Evolutionary conservation across 768 basidiomycete genomes (phyloP).

Genomic region (Panaeolus cyanescens): DNA sequence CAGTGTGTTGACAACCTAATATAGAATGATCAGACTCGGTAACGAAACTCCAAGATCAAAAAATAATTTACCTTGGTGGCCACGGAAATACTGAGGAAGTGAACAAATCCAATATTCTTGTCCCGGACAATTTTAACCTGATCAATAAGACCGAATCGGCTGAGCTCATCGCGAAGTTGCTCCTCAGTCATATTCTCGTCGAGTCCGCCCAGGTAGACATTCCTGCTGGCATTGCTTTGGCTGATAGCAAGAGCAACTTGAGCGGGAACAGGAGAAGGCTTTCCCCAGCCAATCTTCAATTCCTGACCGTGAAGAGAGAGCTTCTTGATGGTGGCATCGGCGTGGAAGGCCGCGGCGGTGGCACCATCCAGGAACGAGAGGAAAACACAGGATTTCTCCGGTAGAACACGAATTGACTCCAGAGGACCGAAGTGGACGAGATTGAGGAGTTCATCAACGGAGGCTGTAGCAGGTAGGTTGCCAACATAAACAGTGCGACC

Average conservation of each 20-base stretch:
- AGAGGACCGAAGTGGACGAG: constrained; percentile 98
- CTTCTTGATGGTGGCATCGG: constrained; percentile 95
- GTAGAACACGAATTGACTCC: constrained; percentile 91
- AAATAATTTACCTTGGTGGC: constrained; percentile 81
- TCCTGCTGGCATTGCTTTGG: constrained; percentile 91
- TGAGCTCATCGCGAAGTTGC: constrained; percentile 87
- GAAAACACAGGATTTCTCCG: constrained; percentile 98
- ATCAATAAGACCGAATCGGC: constrained; percentile 93
- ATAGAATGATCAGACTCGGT: constrained; percentile 5
- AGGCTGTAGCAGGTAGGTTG: constrained; percentile 92
- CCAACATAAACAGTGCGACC: constrained; percentile 97
- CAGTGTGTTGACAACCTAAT: constrained; percentile 88
- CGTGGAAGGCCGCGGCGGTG: constrained; percentile 95
- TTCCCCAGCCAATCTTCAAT: constrained; percentile 99
- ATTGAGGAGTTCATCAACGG: constrained; percentile 96
- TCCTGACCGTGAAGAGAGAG: constrained; percentile 92
- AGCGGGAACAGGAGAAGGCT: constrained; percentile 85
- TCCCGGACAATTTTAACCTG: constrained; percentile 99
- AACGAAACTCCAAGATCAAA: constrained; percentile 3
- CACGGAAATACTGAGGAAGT: constrained; percentile 92
- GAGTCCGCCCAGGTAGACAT: constrained; percentile 94
- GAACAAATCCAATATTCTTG: constrained; percentile 99
- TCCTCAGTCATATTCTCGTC: constrained; percentile 92
- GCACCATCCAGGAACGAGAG: constrained; percentile 94
- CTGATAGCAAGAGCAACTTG: constrained; percentile 87